Conservation (phyloP, 2,329 filamentous ascomycete genomes). For the Lasiodiplodia sp. region DNA sequence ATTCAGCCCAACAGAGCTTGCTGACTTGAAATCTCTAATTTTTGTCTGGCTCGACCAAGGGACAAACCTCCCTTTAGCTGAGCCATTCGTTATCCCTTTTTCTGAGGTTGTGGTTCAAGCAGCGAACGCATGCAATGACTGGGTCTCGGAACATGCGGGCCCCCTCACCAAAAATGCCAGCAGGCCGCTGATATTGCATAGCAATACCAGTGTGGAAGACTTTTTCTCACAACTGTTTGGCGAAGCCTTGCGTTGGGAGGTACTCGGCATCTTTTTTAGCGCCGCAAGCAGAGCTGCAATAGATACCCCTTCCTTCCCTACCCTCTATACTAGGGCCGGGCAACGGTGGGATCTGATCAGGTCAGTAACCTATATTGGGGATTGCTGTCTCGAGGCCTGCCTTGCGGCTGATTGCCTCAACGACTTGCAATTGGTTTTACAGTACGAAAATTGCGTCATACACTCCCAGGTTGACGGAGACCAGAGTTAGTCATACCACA, state of each 20-base stretch:
- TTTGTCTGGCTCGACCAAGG: conserved; percentile 37
- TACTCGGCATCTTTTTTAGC: conserved; percentile 49
- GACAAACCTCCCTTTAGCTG: conserved; percentile 38
- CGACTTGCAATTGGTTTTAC: conserved; percentile 53
- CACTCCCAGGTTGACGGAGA: conserved; percentile 31
- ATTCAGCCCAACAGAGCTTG: conserved; percentile 28
- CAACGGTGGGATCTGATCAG: conserved; percentile 38
- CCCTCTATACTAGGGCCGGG: conserved; percentile 37
- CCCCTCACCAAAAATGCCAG: background rate
- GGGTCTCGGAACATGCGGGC: background rate
- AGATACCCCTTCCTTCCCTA: conserved; percentile 31
- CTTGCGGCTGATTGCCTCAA: conserved; percentile 47
- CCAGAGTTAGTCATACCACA: conserved; percentile 38
- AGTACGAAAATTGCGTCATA: conserved; percentile 31
- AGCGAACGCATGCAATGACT: background rate
- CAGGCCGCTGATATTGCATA: conserved; percentile 18
- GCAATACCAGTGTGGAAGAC: conserved; percentile 21
- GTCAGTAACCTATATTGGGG: conserved; percentile 41
- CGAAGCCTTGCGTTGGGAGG: conserved; percentile 49
- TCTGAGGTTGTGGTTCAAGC: conserved; percentile 30
- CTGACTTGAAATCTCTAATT: conserved; percentile 34
- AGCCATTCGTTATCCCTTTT: conserved; percentile 32
- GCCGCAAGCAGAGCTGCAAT: conserved; percentile 44
- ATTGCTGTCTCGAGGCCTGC: conserved; percentile 47
- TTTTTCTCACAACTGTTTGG: conserved; percentile 32